These are phyloP conservation scores for Pyrrhoderma lamaoense DNA, from an alignment of 1,284 basidiomycete species.

Conservation along the genomic window DNA sequence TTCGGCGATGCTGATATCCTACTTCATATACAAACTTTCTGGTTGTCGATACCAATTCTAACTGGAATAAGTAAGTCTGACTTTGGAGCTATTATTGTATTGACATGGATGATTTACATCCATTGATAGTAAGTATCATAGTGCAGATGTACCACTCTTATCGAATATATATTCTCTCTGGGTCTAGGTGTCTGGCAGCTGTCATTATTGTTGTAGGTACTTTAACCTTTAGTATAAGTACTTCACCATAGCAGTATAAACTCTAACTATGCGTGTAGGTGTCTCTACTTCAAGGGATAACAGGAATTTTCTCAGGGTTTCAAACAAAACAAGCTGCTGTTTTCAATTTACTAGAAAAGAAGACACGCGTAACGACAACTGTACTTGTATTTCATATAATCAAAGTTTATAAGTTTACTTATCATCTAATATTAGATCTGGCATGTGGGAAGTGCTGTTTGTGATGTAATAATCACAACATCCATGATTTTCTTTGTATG, in stretches of 20 bases:
- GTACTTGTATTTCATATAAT: neutral
- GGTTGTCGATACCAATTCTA: neutral
- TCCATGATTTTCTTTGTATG: slow-evolving; percentile 1
- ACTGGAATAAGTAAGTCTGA: neutral
- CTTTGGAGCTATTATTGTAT: too few species aligned
- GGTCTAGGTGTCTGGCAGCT: neutral
- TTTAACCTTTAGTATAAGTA: too few species aligned
- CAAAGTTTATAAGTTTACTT: too few species aligned
- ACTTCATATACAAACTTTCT: neutral
- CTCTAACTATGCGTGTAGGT: neutral
- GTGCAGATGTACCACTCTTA: slow-evolving; percentile 2
- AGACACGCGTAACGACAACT: neutral
- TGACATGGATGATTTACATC: too few species aligned
- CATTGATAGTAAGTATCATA: neutral
- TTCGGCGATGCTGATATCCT: slow-evolving; percentile 22
- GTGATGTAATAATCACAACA: neutral
- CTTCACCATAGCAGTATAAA: too few species aligned
- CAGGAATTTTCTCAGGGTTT: neutral
- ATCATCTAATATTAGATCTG: too few species aligned
- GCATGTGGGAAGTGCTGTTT: slow-evolving; percentile 3
- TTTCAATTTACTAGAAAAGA: neutral
- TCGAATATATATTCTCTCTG: neutral
- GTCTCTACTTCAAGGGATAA: neutral
- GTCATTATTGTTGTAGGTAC: neutral
- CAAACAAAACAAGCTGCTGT: neutral